phyloP scores from a whole-genome alignment of 495 filamentous ascomycete genomes.

The Penicillium coffeae region DNA sequence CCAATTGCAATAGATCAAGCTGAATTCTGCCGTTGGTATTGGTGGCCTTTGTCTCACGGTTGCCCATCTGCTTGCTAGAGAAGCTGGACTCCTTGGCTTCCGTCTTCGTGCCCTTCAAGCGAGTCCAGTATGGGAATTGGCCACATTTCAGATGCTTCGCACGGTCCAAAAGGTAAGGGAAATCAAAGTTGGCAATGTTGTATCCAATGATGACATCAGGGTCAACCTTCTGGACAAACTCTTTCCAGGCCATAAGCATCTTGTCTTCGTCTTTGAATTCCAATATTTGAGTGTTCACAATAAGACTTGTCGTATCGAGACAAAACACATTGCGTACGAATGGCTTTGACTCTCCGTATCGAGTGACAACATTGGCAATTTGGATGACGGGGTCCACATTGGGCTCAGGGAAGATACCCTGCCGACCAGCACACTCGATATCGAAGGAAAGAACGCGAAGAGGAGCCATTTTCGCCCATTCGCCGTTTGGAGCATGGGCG shows the following conservation, averaged over 20 bases:
- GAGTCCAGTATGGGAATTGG: conserved; percentile 80
- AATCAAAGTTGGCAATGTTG: conserved; percentile 99
- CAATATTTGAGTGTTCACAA: conserved; percentile 91
- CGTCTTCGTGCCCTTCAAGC: conserved; percentile 62
- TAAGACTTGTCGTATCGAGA: conserved; percentile 81
- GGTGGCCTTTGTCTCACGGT: conserved; percentile 85
- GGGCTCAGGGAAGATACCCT: conserved; percentile 94
- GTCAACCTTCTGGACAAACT: conserved; percentile 88
- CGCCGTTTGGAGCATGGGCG: conserved; percentile 82
- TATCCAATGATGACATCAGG: conserved; percentile 98
- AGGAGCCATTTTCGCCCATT: conserved; percentile 98
- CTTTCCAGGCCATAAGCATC: conserved; percentile 84
- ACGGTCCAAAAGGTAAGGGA: conserved; percentile 90
- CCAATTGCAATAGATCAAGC: conserved; percentile 85
- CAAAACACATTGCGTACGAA: conserved; percentile 97
- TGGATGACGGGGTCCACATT: conserved; percentile 93
- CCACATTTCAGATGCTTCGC: conserved; percentile 75
- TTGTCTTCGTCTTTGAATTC: conserved; percentile 73
- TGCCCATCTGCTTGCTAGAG: conserved; percentile 98
- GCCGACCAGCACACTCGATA: conserved; percentile 97
- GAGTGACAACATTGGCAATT: conserved; percentile 95
- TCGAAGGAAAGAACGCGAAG: conserved; percentile 92
- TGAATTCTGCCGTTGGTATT: conserved; percentile 94
- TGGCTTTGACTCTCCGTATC: conserved; percentile 91
- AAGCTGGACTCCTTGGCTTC: conserved; percentile 74